Conservation (phyloP, 2,329 filamentous ascomycete species). For the Emmonsiellopsis sp. region DNA sequence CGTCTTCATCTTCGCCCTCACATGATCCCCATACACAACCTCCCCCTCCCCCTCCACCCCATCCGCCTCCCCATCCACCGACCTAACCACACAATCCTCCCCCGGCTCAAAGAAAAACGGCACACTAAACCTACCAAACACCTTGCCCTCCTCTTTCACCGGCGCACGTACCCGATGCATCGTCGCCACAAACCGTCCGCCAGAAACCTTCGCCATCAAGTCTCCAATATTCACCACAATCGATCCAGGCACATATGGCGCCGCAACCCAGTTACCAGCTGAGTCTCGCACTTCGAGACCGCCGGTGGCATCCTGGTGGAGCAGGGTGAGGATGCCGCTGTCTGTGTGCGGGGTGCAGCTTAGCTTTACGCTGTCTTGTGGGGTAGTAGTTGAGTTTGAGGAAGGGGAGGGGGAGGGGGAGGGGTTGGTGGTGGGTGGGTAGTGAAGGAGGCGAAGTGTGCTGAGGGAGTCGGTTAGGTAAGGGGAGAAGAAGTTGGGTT, state of each 20-base stretch:
- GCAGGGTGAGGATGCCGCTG: slow-evolving; percentile 39
- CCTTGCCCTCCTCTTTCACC: not conserved
- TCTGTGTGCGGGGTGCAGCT: slow-evolving; percentile 30
- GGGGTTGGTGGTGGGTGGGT: slow-evolving; percentile 22
- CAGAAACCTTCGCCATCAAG: slow-evolving; percentile 34
- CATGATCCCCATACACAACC: slow-evolving; percentile 35
- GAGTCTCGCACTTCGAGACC: slow-evolving; percentile 40
- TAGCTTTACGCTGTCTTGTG: slow-evolving; percentile 10
- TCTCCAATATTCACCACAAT: slow-evolving; percentile 41
- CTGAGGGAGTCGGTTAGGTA: slow-evolving; percentile 35
- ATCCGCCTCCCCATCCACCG: slow-evolving; percentile 22
- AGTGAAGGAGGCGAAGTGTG: slow-evolving; percentile 38
- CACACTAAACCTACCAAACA: slow-evolving; percentile 32
- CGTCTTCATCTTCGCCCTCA: slow-evolving; percentile 36
- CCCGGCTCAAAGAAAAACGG: slow-evolving; percentile 43
- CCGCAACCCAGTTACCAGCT: slow-evolving; percentile 33
- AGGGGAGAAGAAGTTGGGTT: slow-evolving; percentile 30
- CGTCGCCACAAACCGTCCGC: slow-evolving; percentile 37
- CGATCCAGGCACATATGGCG: slow-evolving; percentile 32
- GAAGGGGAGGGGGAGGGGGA: not conserved
- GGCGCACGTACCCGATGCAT: slow-evolving; percentile 35
- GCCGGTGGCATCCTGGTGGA: slow-evolving; percentile 40
- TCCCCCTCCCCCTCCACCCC: slow-evolving; percentile 14
- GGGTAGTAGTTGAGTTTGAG: not conserved
- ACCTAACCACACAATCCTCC: slow-evolving; percentile 30